Percentiles rank a stretch among this genome's conserved stretches.
phyloP scores from a whole-genome alignment of 1,139 yeast species.

The Zygoascus meyerae region DNA sequence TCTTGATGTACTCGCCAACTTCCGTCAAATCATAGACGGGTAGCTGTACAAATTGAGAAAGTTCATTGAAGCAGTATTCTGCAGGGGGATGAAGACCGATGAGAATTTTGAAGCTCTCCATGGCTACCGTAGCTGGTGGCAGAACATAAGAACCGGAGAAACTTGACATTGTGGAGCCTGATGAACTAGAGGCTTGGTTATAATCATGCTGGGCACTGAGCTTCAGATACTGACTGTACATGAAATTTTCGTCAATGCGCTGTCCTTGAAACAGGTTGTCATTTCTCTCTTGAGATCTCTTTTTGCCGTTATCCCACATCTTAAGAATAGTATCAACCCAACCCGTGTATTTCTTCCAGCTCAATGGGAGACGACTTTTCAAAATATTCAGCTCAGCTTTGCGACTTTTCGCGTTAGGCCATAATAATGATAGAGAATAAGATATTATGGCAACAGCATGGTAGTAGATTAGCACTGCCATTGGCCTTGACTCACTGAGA shows the following conservation, averaged over 20 bases:
- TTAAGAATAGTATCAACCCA: constrained; percentile 6
- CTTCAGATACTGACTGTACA: neutral
- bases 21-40: neutral
- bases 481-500: neutral
- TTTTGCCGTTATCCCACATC: neutral
- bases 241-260: neutral
- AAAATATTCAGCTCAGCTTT: constrained; percentile 4
- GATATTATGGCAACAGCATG: constrained; percentile 9
- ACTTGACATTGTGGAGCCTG: neutral
- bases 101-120: neutral
- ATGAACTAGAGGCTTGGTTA: no score
- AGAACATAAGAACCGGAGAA: neutral
- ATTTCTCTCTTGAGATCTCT: neutral
- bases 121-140: constrained; percentile 2
- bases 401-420: constrained; percentile 3
- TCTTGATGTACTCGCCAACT: neutral
- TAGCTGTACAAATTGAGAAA: neutral
- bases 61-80: neutral
- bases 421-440: neutral
- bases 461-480: constrained; percentile 4
- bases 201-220: no score
- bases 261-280: neutral
- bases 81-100: constrained; percentile 1
- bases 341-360: constrained; percentile 5
- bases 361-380: neutral